phyloP scores from a whole-genome alignment of 2,329 filamentous ascomycete genomes.

The Alternaria consortialis region DNA sequence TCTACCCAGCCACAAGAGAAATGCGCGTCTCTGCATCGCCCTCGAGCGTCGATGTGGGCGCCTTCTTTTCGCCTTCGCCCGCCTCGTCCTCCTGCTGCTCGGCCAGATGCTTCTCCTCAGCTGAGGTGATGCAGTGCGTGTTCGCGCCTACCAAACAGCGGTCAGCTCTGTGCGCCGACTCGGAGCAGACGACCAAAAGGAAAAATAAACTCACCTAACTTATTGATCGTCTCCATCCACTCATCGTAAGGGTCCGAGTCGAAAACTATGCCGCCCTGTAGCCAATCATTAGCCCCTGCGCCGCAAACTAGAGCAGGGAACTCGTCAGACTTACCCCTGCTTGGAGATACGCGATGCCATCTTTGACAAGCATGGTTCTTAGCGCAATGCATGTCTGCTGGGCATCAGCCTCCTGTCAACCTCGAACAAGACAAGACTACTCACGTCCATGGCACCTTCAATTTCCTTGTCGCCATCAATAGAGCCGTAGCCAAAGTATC shows the following conservation, averaged over 20 bases:
- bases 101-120: constrained; percentile 73
- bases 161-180: constrained; percentile 29
- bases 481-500: constrained; percentile 90
- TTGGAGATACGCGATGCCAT: constrained; percentile 90
- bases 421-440: constrained; percentile 26
- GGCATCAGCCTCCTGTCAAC: constrained; percentile 36
- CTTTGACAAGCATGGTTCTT: constrained; percentile 93
- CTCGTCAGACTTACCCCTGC: constrained; percentile 73
- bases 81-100: constrained; percentile 47
- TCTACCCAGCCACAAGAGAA: constrained; percentile 42
- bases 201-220: constrained; percentile 66
- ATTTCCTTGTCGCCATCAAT: constrained; percentile 69
- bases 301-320: constrained; percentile 24
- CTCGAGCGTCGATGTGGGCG: constrained; percentile 13
- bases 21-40: constrained; percentile 36
- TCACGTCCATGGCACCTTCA: constrained; percentile 85
- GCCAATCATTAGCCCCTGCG: constrained; percentile 31
- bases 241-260: constrained; percentile 92
- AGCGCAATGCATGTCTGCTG: constrained; percentile 70
- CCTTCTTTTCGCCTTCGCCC: constrained; percentile 21
- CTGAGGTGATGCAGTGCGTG: constrained; percentile 84
- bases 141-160: constrained; percentile 65
- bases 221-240: constrained; percentile 97
- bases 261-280: constrained; percentile 49
- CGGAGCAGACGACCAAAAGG: constrained; percentile 1